These are phyloP conservation scores for Elaeis oleifera DNA, from an alignment of 202 grass and related monocot genomes.

Conservation along the genomic window DNA sequence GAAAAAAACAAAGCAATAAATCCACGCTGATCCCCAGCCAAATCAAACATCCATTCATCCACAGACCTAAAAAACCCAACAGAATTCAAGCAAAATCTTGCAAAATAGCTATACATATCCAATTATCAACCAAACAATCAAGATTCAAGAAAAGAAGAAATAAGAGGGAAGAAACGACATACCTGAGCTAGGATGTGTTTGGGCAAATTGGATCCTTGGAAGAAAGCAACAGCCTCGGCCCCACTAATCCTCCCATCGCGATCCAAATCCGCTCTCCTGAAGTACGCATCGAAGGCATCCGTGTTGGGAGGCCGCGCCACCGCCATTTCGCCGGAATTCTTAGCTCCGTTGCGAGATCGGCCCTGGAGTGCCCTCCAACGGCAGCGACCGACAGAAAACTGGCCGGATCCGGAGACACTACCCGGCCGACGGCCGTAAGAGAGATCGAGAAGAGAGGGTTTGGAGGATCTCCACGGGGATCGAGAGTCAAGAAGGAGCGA, in stretches of 20 bases:
- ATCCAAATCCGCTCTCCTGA: constrained; percentile 83
- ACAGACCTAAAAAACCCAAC: no score
- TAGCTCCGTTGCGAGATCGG: not conserved
- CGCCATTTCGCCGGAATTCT: constrained; percentile 8
- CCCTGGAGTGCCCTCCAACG: not conserved
- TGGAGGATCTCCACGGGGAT: not conserved
- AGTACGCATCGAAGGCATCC: constrained; percentile 91
- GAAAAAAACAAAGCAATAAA: no score
- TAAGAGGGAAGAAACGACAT: not conserved
- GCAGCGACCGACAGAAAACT: no score
- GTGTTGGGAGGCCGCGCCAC: constrained; percentile 30
- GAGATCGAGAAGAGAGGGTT: constrained; percentile 1
- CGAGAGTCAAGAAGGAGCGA: constrained; percentile 14
- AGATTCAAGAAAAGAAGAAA: not conserved
- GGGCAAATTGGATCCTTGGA: constrained; percentile 73
- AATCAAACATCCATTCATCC: no score
- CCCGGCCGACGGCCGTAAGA: constrained; percentile 29
- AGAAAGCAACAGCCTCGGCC: constrained; percentile 87
- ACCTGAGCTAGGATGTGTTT: constrained; percentile 95
- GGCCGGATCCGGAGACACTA: not conserved
- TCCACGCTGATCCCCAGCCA: no score
- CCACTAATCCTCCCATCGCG: constrained; percentile 97
- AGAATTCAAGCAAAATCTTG: no score
- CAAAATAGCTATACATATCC: no score
- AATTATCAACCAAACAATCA: no score